Evolutionary conservation across 805 yeast genomes (phyloP).

Genomic region (Sugiyamaella valdiviana): DNA sequence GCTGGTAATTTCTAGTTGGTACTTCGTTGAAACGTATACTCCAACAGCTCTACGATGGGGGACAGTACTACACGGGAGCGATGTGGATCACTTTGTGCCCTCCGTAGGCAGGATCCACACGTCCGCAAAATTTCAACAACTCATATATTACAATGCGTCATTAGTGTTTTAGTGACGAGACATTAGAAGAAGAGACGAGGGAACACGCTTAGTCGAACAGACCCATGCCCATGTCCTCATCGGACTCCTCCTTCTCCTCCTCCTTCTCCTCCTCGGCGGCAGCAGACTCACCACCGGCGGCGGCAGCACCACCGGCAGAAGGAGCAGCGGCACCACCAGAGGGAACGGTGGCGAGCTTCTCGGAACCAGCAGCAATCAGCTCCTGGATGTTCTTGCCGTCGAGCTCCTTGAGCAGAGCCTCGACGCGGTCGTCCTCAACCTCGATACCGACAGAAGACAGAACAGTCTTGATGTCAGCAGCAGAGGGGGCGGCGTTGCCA

Average conservation of each 20-base stretch:
- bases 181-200: background rate
- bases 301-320: conserved; percentile 62
- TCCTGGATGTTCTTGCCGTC: conserved; percentile 91
- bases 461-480: conserved; percentile 81
- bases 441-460: conserved; percentile 95
- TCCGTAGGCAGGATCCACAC: no score
- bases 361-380: conserved; percentile 88
- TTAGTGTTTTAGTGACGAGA: background rate
- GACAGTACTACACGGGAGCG: no score
- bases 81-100: no score
- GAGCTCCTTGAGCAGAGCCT: conserved; percentile 72
- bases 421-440: conserved; percentile 82
- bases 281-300: conserved; percentile 63
- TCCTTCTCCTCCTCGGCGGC: conserved; percentile 68
- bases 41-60: no score
- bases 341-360: conserved; percentile 96
- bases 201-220: conserved; percentile 78
- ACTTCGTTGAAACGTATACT: no score
- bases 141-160: background rate
- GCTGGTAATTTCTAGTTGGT: no score
- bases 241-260: conserved; percentile 46
- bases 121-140: no score
- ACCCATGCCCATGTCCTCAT: conserved; percentile 50
- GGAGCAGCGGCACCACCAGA: conserved; percentile 95
- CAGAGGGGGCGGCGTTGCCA: conserved; percentile 92